A percentile compares a stretch with the other conserved stretches of the same genome.
These are phyloP conservation scores for Bacidia rubella DNA, from an alignment of 495 filamentous ascomycete genomes.

Conservation along the genomic window DNA sequence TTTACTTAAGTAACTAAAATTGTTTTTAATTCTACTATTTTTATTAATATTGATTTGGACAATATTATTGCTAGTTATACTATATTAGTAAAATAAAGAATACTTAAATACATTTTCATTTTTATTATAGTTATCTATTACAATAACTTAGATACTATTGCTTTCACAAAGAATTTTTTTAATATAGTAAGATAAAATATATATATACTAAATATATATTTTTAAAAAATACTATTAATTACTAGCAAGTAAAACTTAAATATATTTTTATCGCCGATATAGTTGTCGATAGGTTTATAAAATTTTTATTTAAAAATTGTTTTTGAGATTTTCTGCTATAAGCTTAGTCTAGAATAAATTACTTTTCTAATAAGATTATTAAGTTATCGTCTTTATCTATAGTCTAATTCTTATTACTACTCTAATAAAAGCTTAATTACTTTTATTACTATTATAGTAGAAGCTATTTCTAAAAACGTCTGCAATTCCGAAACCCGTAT, in stretches of 20 bases:
- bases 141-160: neutral
- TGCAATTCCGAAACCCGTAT: too few species aligned
- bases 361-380: too few species aligned
- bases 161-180: neutral
- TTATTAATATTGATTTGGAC: neutral
- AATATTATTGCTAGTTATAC: neutral
- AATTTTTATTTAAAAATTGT: too few species aligned
- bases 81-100: neutral
- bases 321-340: too few species aligned
- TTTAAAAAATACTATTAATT: neutral
- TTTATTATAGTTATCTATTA: neutral
- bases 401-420: too few species aligned
- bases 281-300: neutral
- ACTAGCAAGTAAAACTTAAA: neutral
- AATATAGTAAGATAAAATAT: neutral
- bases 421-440: too few species aligned
- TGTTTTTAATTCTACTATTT: neutral
- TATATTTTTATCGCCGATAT: too few species aligned
- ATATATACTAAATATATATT: neutral
- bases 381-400: too few species aligned
- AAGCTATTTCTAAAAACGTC: too few species aligned
- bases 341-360: neutral
- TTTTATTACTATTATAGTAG: too few species aligned
- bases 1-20: neutral
- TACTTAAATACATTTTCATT: neutral